Evolutionary conservation across 1,139 yeast genomes (phyloP).

Genomic region (Candida sp.): DNA sequence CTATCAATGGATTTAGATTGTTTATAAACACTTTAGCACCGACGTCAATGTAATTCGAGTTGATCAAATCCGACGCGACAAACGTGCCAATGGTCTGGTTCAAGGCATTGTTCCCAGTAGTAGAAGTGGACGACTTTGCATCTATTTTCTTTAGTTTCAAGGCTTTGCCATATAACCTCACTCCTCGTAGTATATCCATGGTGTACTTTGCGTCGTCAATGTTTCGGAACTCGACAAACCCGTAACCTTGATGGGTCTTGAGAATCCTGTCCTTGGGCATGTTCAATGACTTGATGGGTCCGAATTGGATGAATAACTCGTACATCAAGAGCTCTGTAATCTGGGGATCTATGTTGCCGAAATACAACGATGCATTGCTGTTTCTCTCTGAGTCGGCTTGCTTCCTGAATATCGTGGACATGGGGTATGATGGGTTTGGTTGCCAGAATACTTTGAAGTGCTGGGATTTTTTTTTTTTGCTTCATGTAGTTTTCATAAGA

Average conservation of each 20-base stretch:
- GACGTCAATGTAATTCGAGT: slow-evolving; percentile 42
- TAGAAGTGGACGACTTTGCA: slow-evolving; percentile 9
- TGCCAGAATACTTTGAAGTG: too few species aligned
- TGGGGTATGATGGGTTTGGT: slow-evolving; percentile 7
- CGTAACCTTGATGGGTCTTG: slow-evolving; percentile 82
- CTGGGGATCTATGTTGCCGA: slow-evolving; percentile 82
- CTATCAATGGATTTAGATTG: slow-evolving; percentile 72
- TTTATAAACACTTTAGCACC: slow-evolving; percentile 83
- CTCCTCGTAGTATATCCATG: slow-evolving; percentile 60
- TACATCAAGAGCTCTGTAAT: slow-evolving; percentile 72
- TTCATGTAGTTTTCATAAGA: background rate
- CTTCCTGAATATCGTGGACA: slow-evolving; percentile 36
- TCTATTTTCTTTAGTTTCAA: slow-evolving; percentile 63
- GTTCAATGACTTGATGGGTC: slow-evolving; percentile 72
- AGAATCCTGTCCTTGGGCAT: slow-evolving; percentile 82
- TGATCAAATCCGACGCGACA: slow-evolving; percentile 8
- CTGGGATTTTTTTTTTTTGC: background rate
- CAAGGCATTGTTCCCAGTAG: slow-evolving; percentile 5
- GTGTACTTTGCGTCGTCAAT: slow-evolving; percentile 76
- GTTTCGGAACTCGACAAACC: slow-evolving; percentile 76
- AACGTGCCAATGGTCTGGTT: slow-evolving; percentile 10
- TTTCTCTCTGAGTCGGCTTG: slow-evolving; percentile 52
- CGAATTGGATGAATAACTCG: slow-evolving; percentile 86
- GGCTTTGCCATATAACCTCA: slow-evolving; percentile 66
- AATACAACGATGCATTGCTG: slow-evolving; percentile 71